These are phyloP conservation scores for Penicillium crustosum DNA, from an alignment of 2,329 filamentous ascomycete species.

Conservation along the genomic window DNA sequence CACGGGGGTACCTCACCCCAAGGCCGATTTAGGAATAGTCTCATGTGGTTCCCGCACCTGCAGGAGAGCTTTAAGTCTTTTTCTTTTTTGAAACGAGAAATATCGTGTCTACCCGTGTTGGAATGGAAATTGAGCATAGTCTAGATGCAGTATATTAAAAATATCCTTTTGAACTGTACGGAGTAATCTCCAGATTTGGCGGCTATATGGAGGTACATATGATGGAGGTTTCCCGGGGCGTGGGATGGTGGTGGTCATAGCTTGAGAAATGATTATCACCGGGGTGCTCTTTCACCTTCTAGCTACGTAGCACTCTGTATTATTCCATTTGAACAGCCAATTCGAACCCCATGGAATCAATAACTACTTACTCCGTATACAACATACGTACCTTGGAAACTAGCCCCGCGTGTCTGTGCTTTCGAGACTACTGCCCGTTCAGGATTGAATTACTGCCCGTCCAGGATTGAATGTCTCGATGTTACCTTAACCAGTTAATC, in stretches of 20 bases:
- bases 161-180: neutral
- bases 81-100: slow-evolving; percentile 16
- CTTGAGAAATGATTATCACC: neutral
- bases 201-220: neutral
- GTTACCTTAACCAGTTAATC: neutral
- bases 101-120: neutral
- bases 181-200: neutral
- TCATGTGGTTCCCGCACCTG: slow-evolving; percentile 19
- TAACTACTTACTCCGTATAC: neutral
- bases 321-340: neutral
- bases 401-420: slow-evolving; percentile 9
- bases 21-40: slow-evolving; percentile 6
- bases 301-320: neutral
- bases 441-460: neutral
- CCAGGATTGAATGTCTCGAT: neutral
- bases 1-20: slow-evolving; percentile 3
- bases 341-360: slow-evolving; percentile 17
- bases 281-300: neutral
- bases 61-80: slow-evolving; percentile 15
- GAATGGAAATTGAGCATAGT: neutral
- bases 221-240: neutral
- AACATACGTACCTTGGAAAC: neutral
- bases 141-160: neutral
- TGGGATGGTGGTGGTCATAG: neutral
- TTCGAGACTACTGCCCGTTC: neutral